Conservation (phyloP, 176 grass and related monocot species). For the Eleusine coracana region DNA sequence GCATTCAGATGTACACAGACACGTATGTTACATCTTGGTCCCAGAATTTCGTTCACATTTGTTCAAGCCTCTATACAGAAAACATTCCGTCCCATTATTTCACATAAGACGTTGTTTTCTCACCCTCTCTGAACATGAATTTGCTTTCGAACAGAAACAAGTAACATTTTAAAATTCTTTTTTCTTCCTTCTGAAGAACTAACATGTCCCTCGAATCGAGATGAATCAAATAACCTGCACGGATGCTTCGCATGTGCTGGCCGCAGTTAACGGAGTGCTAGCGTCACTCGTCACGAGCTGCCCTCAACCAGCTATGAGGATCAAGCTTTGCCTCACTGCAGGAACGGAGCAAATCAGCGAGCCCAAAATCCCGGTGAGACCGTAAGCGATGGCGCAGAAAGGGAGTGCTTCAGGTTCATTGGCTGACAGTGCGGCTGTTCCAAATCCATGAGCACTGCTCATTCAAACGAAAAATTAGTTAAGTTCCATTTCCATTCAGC, state of each 20-base stretch:
- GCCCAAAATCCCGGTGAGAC: constrained; percentile 77
- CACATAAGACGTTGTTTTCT: not conserved
- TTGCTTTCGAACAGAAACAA: not conserved
- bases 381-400: constrained; percentile 95
- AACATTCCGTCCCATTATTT: not conserved
- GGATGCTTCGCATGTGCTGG: not conserved
- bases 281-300: not conserved
- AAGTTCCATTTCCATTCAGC: not conserved
- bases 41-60: not conserved
- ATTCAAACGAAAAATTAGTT: not conserved
- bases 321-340: constrained; percentile 75
- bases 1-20: too few species aligned
- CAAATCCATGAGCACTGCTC: constrained; percentile 83
- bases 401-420: constrained; percentile 92
- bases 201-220: not conserved
- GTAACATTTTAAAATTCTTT: not conserved
- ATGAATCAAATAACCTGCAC: not conserved
- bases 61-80: not conserved
- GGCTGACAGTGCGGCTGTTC: constrained; percentile 87
- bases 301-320: constrained; percentile 62
- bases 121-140: not conserved
- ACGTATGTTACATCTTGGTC: not conserved
- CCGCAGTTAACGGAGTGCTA: not conserved
- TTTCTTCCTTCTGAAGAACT: not conserved
- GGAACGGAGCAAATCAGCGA: constrained; percentile 79